Evolutionary conservation across 2,329 filamentous ascomycete species (phyloP).

Genomic region (Dendrostoma leiphaemia): DNA sequence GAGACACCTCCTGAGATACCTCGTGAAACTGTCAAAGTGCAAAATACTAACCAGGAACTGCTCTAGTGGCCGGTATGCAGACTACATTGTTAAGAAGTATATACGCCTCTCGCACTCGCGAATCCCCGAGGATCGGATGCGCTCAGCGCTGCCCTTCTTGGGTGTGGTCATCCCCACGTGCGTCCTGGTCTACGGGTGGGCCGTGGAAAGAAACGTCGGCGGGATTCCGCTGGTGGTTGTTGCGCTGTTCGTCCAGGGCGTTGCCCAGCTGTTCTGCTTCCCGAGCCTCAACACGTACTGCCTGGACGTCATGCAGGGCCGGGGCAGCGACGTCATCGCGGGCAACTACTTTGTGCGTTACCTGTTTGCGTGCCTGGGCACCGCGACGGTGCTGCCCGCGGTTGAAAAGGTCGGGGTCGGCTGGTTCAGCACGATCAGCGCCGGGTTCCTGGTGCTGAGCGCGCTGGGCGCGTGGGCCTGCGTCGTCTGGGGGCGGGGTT

Average conservation of each 20-base stretch:
- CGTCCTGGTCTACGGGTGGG: slow-evolving; percentile 69
- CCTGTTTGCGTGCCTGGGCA: slow-evolving; percentile 68
- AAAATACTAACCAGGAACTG: no score
- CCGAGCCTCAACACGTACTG: slow-evolving; percentile 73
- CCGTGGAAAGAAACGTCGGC: slow-evolving; percentile 35
- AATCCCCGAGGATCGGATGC: slow-evolving; percentile 68
- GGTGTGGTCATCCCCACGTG: slow-evolving; percentile 60
- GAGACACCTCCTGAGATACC: no score
- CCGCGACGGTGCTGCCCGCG: slow-evolving; percentile 70
- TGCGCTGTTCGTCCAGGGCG: slow-evolving; percentile 67
- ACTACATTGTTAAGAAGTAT: slow-evolving; percentile 61
- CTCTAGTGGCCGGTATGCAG: slow-evolving; percentile 68
- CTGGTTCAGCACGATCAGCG: slow-evolving; percentile 74
- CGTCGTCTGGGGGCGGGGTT: slow-evolving; percentile 46
- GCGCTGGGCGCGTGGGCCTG: slow-evolving; percentile 46
- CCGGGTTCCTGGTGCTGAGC: slow-evolving; percentile 50
- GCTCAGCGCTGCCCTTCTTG: slow-evolving; percentile 58
- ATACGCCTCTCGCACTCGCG: slow-evolving; percentile 53
- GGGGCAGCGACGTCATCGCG: slow-evolving; percentile 71
- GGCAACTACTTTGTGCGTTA: slow-evolving; percentile 80
- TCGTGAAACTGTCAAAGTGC: no score
- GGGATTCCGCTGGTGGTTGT: slow-evolving; percentile 56
- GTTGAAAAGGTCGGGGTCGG: slow-evolving; percentile 75
- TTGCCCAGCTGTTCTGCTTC: slow-evolving; percentile 68
- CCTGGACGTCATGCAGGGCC: slow-evolving; percentile 73